Evolutionary conservation across 345 rosid species (phyloP).

Genomic region (Salix dunnii): DNA sequence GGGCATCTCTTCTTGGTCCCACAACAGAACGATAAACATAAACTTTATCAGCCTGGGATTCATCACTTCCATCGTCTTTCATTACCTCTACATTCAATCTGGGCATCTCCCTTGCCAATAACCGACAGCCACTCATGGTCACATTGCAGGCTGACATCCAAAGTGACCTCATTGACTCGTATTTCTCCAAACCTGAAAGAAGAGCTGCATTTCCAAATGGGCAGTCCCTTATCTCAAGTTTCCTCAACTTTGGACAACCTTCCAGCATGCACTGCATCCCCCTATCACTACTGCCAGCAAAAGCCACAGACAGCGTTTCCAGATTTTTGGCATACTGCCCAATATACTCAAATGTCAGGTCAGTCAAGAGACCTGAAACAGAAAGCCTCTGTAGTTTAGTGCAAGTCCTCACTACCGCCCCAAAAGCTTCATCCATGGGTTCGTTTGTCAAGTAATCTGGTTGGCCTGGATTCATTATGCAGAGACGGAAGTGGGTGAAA

Average conservation of each 20-base stretch:
- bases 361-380: conserved; percentile 62
- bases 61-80: conserved; percentile 59
- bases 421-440: conserved; percentile 75
- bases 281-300: conserved; percentile 67
- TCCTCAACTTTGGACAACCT: conserved; percentile 63
- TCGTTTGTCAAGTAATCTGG: conserved; percentile 57
- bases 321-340: conserved; percentile 65
- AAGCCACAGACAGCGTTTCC: conserved; percentile 71
- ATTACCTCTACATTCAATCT: conserved; percentile 67
- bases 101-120: conserved; percentile 59
- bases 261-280: conserved; percentile 61
- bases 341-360: conserved; percentile 56
- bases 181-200: conserved; percentile 62
- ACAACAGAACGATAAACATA: conserved; percentile 63
- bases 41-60: conserved; percentile 47
- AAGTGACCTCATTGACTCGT: conserved; percentile 72
- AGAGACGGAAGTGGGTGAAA: conserved; percentile 68
- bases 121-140: conserved; percentile 55
- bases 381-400: conserved; percentile 61
- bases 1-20: conserved; percentile 68
- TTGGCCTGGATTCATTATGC: conserved; percentile 67
- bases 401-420: conserved; percentile 65
- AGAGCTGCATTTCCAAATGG: conserved; percentile 66
- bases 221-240: conserved; percentile 72
- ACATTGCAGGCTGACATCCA: conserved; percentile 78